phyloP scores from a whole-genome alignment of 1,284 basidiomycete genomes.

The Heterobasidion occidentale region DNA sequence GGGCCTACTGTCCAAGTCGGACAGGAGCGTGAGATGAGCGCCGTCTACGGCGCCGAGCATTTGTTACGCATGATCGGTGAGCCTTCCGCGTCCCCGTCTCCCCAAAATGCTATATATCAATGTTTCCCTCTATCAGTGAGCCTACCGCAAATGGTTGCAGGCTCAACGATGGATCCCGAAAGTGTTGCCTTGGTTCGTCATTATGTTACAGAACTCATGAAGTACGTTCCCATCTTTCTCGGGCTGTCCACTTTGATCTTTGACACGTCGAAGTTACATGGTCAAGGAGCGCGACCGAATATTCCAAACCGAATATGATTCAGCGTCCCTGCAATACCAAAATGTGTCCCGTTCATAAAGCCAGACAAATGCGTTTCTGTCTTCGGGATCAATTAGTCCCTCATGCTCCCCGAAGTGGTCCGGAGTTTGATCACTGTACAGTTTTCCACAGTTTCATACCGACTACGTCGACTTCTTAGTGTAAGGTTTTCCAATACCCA shows the following conservation, averaged over 20 bases:
- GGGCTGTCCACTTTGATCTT: conserved; percentile 1
- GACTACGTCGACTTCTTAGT: too few species aligned
- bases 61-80: conserved; percentile 85
- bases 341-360: conserved; percentile 58
- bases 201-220: conserved; percentile 84
- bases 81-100: not conserved
- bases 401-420: too few species aligned
- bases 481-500: too few species aligned
- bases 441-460: too few species aligned
- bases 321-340: conserved; percentile 64
- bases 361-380: too few species aligned
- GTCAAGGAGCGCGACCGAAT: conserved; percentile 54
- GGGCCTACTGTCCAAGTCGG: conserved; percentile 61
- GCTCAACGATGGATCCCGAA: conserved; percentile 88
- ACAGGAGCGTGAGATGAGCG: conserved; percentile 80
- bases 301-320: conserved; percentile 70
- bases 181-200: conserved; percentile 80
- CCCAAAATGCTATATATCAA: not conserved
- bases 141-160: conserved; percentile 77
- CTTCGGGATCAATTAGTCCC: too few species aligned
- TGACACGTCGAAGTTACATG: conserved; percentile 47
- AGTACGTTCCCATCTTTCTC: conserved; percentile 42
- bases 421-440: too few species aligned
- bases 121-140: conserved; percentile 35
- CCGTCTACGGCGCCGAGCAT: conserved; percentile 94